Evolutionary conservation across 2,329 filamentous ascomycete genomes (phyloP).

Genomic region (Monilinia polystroma): DNA sequence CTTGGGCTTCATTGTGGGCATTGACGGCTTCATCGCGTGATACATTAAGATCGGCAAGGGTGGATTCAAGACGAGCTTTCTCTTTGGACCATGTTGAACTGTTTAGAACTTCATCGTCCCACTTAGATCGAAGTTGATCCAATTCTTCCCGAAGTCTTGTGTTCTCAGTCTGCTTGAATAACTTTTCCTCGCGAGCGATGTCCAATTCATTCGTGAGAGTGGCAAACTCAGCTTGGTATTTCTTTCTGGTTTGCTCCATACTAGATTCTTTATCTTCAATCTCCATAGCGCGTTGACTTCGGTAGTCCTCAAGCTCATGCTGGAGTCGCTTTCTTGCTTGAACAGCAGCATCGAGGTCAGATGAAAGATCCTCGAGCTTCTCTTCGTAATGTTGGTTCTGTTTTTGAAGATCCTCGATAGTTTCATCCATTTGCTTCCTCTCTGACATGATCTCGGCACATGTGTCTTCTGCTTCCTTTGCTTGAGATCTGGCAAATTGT

Average conservation of each 20-base stretch:
- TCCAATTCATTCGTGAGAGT: conserved; percentile 90
- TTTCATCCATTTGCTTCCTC: conserved; percentile 82
- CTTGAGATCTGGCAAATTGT: conserved; percentile 88
- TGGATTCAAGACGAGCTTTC: conserved; percentile 87
- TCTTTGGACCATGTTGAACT: conserved; percentile 98
- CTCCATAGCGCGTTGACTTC: conserved; percentile 90
- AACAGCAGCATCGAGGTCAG: conserved; percentile 79
- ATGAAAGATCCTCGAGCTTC: conserved; percentile 84
- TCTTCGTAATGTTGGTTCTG: conserved; percentile 89
- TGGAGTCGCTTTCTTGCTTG: conserved; percentile 93
- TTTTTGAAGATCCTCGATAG: conserved; percentile 85
- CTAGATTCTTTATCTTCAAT: conserved; percentile 95
- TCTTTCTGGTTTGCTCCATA: conserved; percentile 95
- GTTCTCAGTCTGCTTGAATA: conserved; percentile 83
- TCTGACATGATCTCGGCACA: conserved; percentile 90
- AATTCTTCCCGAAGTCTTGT: conserved; percentile 89
- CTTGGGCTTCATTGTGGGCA: conserved; percentile 92
- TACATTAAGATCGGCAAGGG: conserved; percentile 80
- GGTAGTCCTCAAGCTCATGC: conserved; percentile 96
- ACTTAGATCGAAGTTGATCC: conserved; percentile 90
- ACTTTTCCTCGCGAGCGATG: conserved; percentile 84
- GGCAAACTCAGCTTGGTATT: conserved; percentile 92
- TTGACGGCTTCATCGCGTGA: conserved; percentile 92
- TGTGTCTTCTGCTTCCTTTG: conserved; percentile 85
- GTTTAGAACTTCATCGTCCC: conserved; percentile 97